Percentiles rank a stretch among this genome's conserved stretches.
phyloP scores from a whole-genome alignment of 495 filamentous ascomycete genomes.

The Annulohypoxylon maeteangense region DNA sequence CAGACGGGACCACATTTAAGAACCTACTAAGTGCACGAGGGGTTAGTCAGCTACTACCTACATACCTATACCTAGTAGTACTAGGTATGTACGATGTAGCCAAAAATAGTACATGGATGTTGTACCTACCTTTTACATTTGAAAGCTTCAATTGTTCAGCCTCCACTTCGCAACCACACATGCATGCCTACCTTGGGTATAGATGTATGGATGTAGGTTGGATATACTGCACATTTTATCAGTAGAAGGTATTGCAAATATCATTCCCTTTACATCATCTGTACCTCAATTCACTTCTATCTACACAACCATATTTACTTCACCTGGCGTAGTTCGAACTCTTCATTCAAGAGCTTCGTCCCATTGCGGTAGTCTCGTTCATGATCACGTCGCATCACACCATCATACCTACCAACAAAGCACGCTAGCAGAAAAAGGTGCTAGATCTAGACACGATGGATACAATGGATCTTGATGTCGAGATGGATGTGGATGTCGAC shows the following conservation, averaged over 20 bases:
- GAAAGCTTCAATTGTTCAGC: conserved; percentile 27
- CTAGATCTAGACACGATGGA: conserved; percentile 34
- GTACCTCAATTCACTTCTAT: too few species aligned
- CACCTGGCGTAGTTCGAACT: not conserved
- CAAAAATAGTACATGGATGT: too few species aligned
- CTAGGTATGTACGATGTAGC: too few species aligned
- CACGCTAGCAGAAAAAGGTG: not conserved
- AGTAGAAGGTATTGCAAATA: not conserved
- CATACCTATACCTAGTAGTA: too few species aligned
- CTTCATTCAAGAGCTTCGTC: not conserved
- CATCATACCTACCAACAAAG: not conserved
- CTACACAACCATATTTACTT: not conserved
- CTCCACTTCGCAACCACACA: not conserved
- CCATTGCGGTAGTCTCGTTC: not conserved
- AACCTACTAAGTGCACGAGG: not conserved
- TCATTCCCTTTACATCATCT: conserved; percentile 3
- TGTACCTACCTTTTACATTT: not conserved
- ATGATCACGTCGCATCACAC: conserved; percentile 4
- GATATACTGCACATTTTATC: not conserved
- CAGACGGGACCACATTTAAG: not conserved
- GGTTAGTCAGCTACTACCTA: conserved; percentile 12
- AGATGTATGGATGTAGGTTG: not conserved
- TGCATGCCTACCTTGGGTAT: not conserved
- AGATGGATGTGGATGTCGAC: conserved; percentile 72
- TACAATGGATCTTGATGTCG: conserved; percentile 82